Base-by-base conservation (phyloP, 2,329 filamentous ascomycete species). In the Laburnicola sp. region DNA sequence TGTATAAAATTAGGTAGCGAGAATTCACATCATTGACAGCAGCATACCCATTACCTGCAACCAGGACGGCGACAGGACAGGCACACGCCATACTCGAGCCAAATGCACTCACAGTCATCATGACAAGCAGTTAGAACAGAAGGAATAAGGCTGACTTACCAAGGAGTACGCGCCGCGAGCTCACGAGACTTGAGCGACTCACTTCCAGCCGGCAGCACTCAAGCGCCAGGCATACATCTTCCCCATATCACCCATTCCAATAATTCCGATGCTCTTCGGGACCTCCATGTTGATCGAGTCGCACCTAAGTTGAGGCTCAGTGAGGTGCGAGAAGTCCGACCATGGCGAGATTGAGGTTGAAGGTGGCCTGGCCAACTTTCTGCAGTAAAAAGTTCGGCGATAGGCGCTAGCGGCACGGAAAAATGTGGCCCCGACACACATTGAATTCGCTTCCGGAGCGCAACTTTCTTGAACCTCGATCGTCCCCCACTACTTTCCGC, bases 71-170 rank as follows among this genome's bases (percentile, higher is more conserved):
- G 76, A 78, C 76, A 80, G 80, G 79, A 79, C 75, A 68, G 75
- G 78, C 77, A 78, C 80, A 78, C 76, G 80, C 85, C 85, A 91
- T 96, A 82, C 93, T 97, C 93, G 91, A 97, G 93, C 93, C 93
- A 97, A 97, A 97, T 97, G 93, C 93, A 92, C 93, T 97, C 93
- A 93, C 67, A 91, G 93, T 97, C 93, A 97, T 97, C 93, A 95
- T 91, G 73, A 74, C 74, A 75, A 65, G 57, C 28, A 51, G 27
- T 45, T 42, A 49, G 36, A 43, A 49, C 47, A 38, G 50, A 53
- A 44, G 45, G 52, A 41, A 43, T 58, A 48, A 41, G 43, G 37
- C 38, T 36, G 51, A 68, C 64, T 65, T 67, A 68, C 65, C 59
- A 68, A 51, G 44, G 26, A 60, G 45, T 51, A 38, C 49, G 30